Conservation (phyloP, 108 stramenopile genomes). For the Epithemia pelagica region DNA sequence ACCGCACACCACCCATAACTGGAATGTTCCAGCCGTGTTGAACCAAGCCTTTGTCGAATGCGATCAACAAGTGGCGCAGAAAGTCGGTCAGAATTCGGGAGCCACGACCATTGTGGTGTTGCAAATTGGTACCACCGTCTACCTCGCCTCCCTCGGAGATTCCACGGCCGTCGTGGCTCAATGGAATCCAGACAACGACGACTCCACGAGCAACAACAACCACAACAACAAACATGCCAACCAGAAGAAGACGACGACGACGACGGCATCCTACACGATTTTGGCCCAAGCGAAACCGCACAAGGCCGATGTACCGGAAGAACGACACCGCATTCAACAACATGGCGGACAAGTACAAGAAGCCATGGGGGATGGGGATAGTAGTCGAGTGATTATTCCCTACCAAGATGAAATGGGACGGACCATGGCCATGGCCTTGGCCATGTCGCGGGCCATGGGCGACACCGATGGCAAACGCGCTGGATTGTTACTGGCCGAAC, state of each 20-base stretch:
- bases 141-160: constrained; percentile 67
- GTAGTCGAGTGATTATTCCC: constrained; percentile 23
- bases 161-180: constrained; percentile 48
- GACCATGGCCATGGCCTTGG: constrained; percentile 33
- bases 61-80: constrained; percentile 3
- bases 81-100: constrained; percentile 25
- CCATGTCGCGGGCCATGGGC: constrained; percentile 72
- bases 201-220: constrained; percentile 3
- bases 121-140: constrained; percentile 27
- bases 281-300: constrained; percentile 28
- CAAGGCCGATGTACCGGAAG: constrained; percentile 62
- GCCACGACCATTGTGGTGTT: constrained; percentile 49
- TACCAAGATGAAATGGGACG: neutral
- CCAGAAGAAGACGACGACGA: neutral
- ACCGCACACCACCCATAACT: neutral
- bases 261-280: constrained; percentile 7
- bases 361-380: constrained; percentile 25
- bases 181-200: constrained; percentile 10
- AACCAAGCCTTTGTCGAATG: constrained; percentile 29
- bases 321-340: constrained; percentile 55
- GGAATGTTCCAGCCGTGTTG: constrained; percentile 14
- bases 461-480: constrained; percentile 50
- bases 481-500: constrained; percentile 56
- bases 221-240: neutral
- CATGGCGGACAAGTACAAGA: constrained; percentile 52